Percentiles rank a stretch among this genome's conserved stretches.
phyloP scores from a whole-genome alignment of 1,284 basidiomycete species.

The Boletus semigastroideus region DNA sequence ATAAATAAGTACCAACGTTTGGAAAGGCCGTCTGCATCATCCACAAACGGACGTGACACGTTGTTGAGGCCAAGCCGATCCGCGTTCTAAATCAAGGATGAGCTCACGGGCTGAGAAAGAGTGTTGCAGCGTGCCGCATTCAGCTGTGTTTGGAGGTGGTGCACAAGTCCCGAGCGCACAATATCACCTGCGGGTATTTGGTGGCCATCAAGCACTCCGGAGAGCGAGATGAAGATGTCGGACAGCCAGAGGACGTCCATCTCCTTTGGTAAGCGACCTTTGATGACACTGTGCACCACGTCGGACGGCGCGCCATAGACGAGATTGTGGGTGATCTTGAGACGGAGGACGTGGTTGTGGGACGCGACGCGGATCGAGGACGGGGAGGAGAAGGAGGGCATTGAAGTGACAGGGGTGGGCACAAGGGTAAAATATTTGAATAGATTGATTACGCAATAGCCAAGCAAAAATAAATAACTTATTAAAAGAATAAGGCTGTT shows the following conservation, averaged over 20 bases:
- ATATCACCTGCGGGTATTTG: slow-evolving; percentile 42
- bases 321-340: slow-evolving; percentile 41
- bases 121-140: slow-evolving; percentile 40
- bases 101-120: slow-evolving; percentile 9
- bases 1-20: slow-evolving; percentile 37
- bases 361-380: slow-evolving; percentile 35
- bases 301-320: slow-evolving; percentile 38
- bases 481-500: slow-evolving; percentile 12
- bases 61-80: slow-evolving; percentile 52
- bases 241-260: slow-evolving; percentile 54
- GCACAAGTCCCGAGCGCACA: slow-evolving; percentile 48
- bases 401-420: slow-evolving; percentile 14
- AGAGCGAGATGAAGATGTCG: slow-evolving; percentile 51
- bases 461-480: slow-evolving; percentile 22
- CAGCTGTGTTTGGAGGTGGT: slow-evolving; percentile 51
- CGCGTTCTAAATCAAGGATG: slow-evolving; percentile 48
- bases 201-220: slow-evolving; percentile 49
- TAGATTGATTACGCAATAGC: slow-evolving; percentile 28
- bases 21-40: slow-evolving; percentile 42
- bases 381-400: slow-evolving; percentile 40
- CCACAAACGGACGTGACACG: slow-evolving; percentile 50
- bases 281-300: slow-evolving; percentile 33
- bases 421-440: slow-evolving; percentile 13
- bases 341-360: slow-evolving; percentile 32
- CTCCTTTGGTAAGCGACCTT: slow-evolving; percentile 43